Evolutionary conservation across 768 basidiomycete genomes (phyloP), one percentile per base, ranked within the genome.

Genomic region (Mycena haematopus): DNA sequence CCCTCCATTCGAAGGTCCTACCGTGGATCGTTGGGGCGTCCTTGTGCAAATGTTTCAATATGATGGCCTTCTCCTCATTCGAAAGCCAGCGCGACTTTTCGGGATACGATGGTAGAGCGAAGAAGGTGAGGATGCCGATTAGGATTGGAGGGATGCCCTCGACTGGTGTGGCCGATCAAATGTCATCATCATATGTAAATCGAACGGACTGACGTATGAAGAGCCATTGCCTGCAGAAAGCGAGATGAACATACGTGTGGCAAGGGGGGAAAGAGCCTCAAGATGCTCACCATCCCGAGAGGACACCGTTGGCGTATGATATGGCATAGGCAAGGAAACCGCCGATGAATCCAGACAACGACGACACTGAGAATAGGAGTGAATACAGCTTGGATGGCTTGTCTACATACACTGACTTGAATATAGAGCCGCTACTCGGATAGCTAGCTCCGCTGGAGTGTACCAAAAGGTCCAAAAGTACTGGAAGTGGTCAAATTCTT

Each of bases 71-170:
- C 70, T 82, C 80, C 17, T 69, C 60, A 1, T 70, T 71, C 2
- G 74, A 75, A 35, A 82, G 71, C 72, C 79, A 80, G 31, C 67
- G 70, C 22, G 71, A 63, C 1, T 78, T 76, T n/a, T 79, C 77
- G 7, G 81, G 81, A 70, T 78, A 81, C 65, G 80, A 79, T 21
- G 77, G 74, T 10, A 82, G 74, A 27, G 65, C 57, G 58, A 70
- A 69, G 52, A 65, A 68, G 2, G 69, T 70, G 40, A 59, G 40
- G 44, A 70, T 46, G 14, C 69, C 69, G 53, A 68, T 54, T 17
- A 70, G 22, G 22, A 70, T 55, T 4, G 69, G 63, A 6, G 69
- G 69, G 7, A 69, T 61, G 14, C 69, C 68, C 46, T 70, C 69
- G 60, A 57, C 50, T 56, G 15, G 14, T 36, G n/a, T 13, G 17